phyloP scores from a whole-genome alignment of 2,329 filamentous ascomycete genomes.

The Truncatella angustata region DNA sequence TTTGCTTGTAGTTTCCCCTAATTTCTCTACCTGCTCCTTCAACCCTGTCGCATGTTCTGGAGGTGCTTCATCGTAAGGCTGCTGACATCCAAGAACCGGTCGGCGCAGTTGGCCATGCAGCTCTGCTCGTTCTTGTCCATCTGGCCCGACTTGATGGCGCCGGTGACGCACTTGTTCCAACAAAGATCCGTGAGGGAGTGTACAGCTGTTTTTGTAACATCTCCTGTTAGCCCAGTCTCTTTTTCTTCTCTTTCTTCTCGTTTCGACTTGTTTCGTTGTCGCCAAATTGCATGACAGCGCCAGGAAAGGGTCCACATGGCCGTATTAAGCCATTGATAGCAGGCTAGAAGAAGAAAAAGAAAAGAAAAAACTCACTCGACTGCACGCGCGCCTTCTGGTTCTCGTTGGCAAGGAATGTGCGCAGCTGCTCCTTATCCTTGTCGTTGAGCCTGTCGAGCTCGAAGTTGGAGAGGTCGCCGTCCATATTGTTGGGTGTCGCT shows the following conservation, averaged over 20 bases:
- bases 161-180: slow-evolving; percentile 91
- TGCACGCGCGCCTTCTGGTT: slow-evolving; percentile 74
- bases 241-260: not conserved
- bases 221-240: not conserved
- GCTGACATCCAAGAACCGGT: slow-evolving; percentile 89
- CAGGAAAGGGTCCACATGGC: too few species aligned
- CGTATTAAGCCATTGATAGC: too few species aligned
- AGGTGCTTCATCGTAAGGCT: slow-evolving; percentile 82
- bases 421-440: slow-evolving; percentile 82
- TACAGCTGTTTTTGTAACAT: slow-evolving; percentile 49
- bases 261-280: too few species aligned
- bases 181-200: slow-evolving; percentile 69
- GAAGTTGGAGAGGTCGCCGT: slow-evolving; percentile 44
- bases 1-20: too few species aligned
- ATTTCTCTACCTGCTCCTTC: not conserved
- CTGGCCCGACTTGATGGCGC: slow-evolving; percentile 66
- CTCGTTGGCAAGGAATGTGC: slow-evolving; percentile 82
- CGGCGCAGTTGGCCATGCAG: slow-evolving; percentile 90
- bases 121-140: slow-evolving; percentile 76
- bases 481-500: slow-evolving; percentile 19
- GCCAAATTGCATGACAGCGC: too few species aligned
- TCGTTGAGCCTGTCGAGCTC: slow-evolving; percentile 76
- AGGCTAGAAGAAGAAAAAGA: not conserved
- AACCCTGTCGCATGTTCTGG: slow-evolving; percentile 52
- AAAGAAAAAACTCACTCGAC: slow-evolving; percentile 48